Evolutionary conservation across 768 basidiomycete genomes (phyloP).

Genomic region (Porphyrellus cyaneotinctus): DNA sequence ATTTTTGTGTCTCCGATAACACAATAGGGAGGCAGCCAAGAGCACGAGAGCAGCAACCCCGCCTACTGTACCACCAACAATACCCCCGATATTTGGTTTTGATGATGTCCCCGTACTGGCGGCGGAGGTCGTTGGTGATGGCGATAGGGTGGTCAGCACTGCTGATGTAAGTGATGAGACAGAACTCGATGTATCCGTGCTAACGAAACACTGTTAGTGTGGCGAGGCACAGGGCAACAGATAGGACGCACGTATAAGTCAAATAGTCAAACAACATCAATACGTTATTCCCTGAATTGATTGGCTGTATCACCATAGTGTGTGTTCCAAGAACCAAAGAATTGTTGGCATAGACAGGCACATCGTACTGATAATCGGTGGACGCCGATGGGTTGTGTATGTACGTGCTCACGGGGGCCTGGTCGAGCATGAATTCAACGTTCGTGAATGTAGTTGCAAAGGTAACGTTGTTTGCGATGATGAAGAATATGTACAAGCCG

Average conservation of each 20-base stretch:
- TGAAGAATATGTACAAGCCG: constrained; percentile 18
- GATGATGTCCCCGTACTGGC: not conserved
- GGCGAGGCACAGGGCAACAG: not conserved
- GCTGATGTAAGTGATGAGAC: not conserved
- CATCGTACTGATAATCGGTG: constrained; percentile 12
- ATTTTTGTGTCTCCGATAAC: constrained; percentile 1
- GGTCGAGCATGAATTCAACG: constrained; percentile 11
- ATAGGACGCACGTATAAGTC: constrained; percentile 13
- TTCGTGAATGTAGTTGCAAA: not conserved
- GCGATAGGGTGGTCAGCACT: not conserved
- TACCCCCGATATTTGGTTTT: not conserved
- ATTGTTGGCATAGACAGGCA: constrained; percentile 11
- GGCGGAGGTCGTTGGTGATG: not conserved
- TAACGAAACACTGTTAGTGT: not conserved
- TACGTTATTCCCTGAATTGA: not conserved
- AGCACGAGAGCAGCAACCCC: not conserved
- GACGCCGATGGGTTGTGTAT: not conserved
- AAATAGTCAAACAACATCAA: constrained; percentile 19
- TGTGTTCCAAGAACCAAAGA: constrained; percentile 3
- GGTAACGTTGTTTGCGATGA: constrained; percentile 6
- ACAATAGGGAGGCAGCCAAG: not conserved
- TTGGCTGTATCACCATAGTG: constrained; percentile 7
- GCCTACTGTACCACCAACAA: constrained; percentile 7
- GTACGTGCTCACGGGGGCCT: not conserved
- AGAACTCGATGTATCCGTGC: not conserved